These are phyloP conservation scores for Stachybotrys chlorohalonatus DNA, from an alignment of 2,329 filamentous ascomycete species.

Conservation along the genomic window DNA sequence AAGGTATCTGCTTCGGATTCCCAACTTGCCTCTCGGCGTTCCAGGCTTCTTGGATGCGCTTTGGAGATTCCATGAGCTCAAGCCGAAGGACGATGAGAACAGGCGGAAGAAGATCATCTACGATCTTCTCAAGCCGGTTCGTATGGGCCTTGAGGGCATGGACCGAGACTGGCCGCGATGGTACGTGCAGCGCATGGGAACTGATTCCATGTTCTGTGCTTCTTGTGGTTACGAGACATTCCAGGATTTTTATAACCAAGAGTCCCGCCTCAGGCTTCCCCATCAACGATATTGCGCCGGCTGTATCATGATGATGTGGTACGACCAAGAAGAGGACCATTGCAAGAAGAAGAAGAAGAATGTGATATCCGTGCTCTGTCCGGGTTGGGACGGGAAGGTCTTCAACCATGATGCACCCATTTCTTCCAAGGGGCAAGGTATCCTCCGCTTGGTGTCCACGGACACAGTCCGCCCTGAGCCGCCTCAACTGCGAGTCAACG, in stretches of 20 bases:
- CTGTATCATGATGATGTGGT: constrained; percentile 15
- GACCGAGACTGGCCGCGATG: constrained; percentile 11
- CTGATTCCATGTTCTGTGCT: constrained; percentile 16
- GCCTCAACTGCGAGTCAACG: neutral
- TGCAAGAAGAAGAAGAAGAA: constrained; percentile 11
- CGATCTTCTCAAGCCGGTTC: constrained; percentile 23
- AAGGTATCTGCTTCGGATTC: constrained; percentile 17
- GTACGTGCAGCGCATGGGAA: constrained; percentile 16
- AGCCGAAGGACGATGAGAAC: constrained; percentile 1
- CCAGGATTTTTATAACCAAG: constrained; percentile 17
- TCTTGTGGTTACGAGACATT: constrained; percentile 24
- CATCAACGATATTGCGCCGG: constrained; percentile 16
- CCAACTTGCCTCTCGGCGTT: constrained; percentile 17
- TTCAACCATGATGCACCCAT: constrained; percentile 25
- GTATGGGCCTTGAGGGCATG: constrained; percentile 13
- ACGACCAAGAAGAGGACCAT: constrained; percentile 22
- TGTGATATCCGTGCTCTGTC: constrained; percentile 13
- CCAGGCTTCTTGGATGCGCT: constrained; percentile 23
- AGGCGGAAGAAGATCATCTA: constrained; percentile 13
- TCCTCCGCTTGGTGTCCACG: constrained; percentile 12
- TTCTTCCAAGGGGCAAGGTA: constrained; percentile 2
- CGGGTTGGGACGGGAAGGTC: constrained; percentile 9
- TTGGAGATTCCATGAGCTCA: constrained; percentile 16
- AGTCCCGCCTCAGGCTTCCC: constrained; percentile 1
- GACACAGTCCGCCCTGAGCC: constrained; percentile 4